Evolutionary conservation across 306 rosid species (phyloP), one percentile per base, ranked within the genome.

Genomic region (Cicer judaicum): DNA sequence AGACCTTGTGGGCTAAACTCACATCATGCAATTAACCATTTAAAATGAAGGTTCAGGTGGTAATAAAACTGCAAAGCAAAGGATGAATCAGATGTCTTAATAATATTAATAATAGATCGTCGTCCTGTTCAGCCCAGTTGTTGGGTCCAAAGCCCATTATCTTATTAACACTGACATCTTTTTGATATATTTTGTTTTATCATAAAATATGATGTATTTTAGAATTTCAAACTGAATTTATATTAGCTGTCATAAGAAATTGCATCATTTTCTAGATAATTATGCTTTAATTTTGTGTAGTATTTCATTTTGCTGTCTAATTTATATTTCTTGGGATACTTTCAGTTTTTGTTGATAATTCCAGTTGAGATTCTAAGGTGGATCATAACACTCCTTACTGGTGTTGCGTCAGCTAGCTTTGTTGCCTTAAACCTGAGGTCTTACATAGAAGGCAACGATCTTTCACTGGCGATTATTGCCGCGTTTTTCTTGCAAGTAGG

Each of bases 281-380:
- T 53, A 52, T 57, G 57, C 68, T 74, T 46, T 14, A 47, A n/a
- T 59, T 74, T 67, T 40, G 75, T 67, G 13, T 57, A 50, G 42
- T 41, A 8, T 68, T 34, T 73, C 10, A 9, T 19, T 16, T n/a
- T 11, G 19, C 68, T 18, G 64, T 80, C 86, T 84, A 62, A 84
- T 61, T 40, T 65, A n/a, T 50, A 42, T 48, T 77, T 65, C 41
- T 49, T 70, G 78, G 71, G 78, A 63, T 49, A 42, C 79, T 85
- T 89, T 75, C 93, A 95, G 99, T 89, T 95, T 80, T 74, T 90
- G 72, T 46, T 95, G 95, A 79, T 95, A 21, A 90, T 92, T 72
- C 99, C 99, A 1, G 88, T 89, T 60, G 99, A 87, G 88, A 7
- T 77, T 83, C 78, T 95, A 16, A 90, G 99, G 72, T 95, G 99